phyloP scores from a whole-genome alignment of 2,329 filamentous ascomycete genomes.

The Trichoderma cornu-damae region DNA sequence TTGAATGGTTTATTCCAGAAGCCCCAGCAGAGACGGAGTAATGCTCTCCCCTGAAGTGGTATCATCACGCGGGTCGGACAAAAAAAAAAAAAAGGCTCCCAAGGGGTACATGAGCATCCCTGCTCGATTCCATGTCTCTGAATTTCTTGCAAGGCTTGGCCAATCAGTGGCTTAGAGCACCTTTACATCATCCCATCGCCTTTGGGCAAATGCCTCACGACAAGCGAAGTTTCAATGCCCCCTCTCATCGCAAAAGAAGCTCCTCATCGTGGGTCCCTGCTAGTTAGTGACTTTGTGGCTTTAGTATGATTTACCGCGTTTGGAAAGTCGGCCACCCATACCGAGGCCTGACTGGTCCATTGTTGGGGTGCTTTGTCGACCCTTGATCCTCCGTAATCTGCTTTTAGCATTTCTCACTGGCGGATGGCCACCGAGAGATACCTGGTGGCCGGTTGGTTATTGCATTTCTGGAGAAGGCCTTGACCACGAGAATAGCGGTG shows the following conservation, averaged over 20 bases:
- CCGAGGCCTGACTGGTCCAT: slow-evolving; percentile 9
- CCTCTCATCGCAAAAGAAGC: slow-evolving; percentile 9
- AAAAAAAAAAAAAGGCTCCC: slow-evolving; percentile 6
- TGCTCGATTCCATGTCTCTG: slow-evolving; percentile 16
- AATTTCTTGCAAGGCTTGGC: not conserved
- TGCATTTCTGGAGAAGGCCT: not conserved
- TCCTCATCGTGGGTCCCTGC: not conserved
- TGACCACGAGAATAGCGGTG: not conserved
- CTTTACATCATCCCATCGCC: slow-evolving; percentile 8
- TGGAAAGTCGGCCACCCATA: slow-evolving; percentile 6
- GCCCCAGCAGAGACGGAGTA: not conserved
- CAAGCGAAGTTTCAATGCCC: slow-evolving; percentile 14
- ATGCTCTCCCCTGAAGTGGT: slow-evolving; percentile 5
- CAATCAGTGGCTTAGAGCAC: slow-evolving; percentile 9
- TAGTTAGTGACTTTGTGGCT: slow-evolving; percentile 5
- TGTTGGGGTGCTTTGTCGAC: slow-evolving; percentile 5
- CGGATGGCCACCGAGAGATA: slow-evolving; percentile 1
- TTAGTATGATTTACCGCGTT: slow-evolving; percentile 12
- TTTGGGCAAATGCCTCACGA: slow-evolving; percentile 2
- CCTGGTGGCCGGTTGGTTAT: slow-evolving; percentile 10
- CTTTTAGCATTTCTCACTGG: slow-evolving; percentile 5
- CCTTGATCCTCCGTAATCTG: slow-evolving; percentile 17
- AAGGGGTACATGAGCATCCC: slow-evolving; percentile 9
- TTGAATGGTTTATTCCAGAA: slow-evolving; percentile 2
- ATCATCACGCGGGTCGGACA: slow-evolving; percentile 7